Base-by-base conservation (phyloP, 306 rosid genomes). In the Rosa persica region DNA sequence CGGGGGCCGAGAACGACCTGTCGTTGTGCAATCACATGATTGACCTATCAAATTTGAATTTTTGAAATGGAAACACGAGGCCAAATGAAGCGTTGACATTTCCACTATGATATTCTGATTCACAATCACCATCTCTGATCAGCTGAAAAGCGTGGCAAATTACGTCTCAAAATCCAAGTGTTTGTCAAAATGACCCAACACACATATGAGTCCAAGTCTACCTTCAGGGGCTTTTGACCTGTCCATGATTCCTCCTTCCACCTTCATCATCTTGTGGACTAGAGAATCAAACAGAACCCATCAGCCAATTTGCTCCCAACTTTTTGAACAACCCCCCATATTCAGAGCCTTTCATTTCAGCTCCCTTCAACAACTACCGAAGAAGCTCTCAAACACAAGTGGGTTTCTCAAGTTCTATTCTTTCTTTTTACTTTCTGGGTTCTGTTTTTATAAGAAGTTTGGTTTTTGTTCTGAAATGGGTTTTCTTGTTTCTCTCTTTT, bases 391-490 rank as follows among this genome's bases (percentile, higher is more conserved):
- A 54, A 22, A 19, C 40, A 51, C 39, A 72, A 79, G 71, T 79
- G 82, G 78, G 82, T 79, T 79, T 79, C 54, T 79, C 39, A 72
- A 47, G 20, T 22, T 52, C 25, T 9, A 3, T 72, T 48, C 66
- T 62, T 13, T 43, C 11, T 34, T 36, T 47, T 15, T 30, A 34
- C n/a, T 47, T 58, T 25, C 3, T 6, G 9, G 68, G 40, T 44
- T 25, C 15, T 13, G 25, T 19, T 79, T 30, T 40, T 67, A 6
- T 61, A 20, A 3, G 36, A 38, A n/a, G 0, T 3, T 49, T 20
- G 10, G 15, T 13, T 23, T 52, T 44, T 49, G 16, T 74, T 40
- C 79, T 80, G 49, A 74, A 42, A 3, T 57, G 71, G 83, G 71
- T 44, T 27, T 73, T 74, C 20, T 12, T 25, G 25, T 67, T 69